A percentile compares a stretch with the other conserved stretches of the same genome.
phyloP scores from a whole-genome alignment of 1,284 basidiomycete genomes.

The Albatrellus sp. region DNA sequence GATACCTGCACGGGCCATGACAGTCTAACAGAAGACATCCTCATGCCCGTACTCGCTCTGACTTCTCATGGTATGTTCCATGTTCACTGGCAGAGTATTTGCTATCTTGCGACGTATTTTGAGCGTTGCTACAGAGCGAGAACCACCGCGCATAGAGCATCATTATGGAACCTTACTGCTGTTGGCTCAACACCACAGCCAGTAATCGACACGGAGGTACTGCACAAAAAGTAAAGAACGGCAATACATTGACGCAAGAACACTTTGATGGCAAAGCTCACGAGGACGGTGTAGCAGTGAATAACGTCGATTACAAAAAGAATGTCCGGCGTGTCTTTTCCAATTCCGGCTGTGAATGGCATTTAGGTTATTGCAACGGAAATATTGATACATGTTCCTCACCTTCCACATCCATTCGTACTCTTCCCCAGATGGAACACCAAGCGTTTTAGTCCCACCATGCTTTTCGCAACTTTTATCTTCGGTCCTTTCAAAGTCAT shows the following conservation, averaged over 20 bases:
- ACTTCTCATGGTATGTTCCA: no score
- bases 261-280: neutral
- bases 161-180: no score
- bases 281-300: neutral
- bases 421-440: constrained; percentile 55
- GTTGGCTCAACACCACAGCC: no score
- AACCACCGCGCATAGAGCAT: no score
- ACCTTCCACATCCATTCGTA: constrained; percentile 79
- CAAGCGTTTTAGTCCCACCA: constrained; percentile 12
- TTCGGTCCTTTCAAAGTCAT: constrained; percentile 28
- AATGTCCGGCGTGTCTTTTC: constrained; percentile 72
- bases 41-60: no score
- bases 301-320: constrained; percentile 44
- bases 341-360: constrained; percentile 48
- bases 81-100: no score
- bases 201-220: no score
- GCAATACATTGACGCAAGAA: neutral
- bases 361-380: constrained; percentile 6
- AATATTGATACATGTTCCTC: constrained; percentile 12
- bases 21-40: no score
- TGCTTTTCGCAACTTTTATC: constrained; percentile 11
- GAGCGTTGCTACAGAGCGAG: no score
- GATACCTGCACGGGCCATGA: no score
- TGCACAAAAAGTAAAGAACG: no score
- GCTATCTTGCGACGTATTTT: no score